Evolutionary conservation across 2,329 filamentous ascomycete species (phyloP).

Genomic region (Calonectria pseudoreteaudii): DNA sequence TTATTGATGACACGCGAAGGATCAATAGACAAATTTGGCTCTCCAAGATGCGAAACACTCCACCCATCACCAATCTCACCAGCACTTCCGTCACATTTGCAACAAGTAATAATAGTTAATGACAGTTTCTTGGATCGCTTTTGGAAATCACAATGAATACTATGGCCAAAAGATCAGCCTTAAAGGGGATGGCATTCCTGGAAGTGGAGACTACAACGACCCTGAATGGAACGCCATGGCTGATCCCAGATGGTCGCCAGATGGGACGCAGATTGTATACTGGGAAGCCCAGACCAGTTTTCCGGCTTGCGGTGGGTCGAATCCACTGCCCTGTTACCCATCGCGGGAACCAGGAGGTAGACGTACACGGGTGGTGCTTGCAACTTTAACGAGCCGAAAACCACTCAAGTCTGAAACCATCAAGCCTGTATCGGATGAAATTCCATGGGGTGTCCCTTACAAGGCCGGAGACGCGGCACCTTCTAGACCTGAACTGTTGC

Average conservation of each 20-base stretch:
- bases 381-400: background rate
- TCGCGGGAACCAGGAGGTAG: background rate
- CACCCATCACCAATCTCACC: background rate
- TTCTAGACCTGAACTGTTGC: background rate
- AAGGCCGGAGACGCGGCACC: background rate
- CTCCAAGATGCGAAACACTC: background rate
- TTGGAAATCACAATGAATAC: background rate
- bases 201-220: background rate
- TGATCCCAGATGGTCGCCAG: background rate
- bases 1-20: background rate
- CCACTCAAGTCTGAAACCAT: background rate
- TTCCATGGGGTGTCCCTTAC: background rate
- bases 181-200: background rate
- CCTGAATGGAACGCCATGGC: background rate
- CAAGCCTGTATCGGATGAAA: background rate
- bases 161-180: background rate
- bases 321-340: background rate
- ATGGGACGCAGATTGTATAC: background rate
- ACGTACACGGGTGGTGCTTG: background rate
- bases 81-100: background rate
- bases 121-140: background rate
- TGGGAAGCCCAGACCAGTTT: background rate
- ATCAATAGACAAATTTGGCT: background rate
- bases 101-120: background rate
- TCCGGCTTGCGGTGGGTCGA: background rate